phyloP scores from a whole-genome alignment of 2,329 filamentous ascomycete species.

The Diaporthe nobilis region DNA sequence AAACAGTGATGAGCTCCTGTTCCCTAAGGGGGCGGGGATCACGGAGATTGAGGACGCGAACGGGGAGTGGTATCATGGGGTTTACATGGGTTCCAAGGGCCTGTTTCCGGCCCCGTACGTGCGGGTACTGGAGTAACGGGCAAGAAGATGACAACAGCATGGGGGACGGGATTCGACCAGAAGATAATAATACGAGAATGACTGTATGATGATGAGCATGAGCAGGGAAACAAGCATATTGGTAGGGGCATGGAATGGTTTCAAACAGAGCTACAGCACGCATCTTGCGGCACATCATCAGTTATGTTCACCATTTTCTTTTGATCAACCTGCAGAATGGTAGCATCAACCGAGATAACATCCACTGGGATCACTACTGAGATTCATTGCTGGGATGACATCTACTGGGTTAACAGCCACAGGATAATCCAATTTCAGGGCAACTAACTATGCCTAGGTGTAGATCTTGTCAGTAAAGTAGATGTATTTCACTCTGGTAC shows the following conservation, averaged over 20 bases:
- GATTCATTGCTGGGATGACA: no score
- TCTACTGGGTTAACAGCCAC: background rate
- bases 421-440: background rate
- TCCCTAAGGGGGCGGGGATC: conserved; percentile 87
- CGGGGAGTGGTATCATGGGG: conserved; percentile 90
- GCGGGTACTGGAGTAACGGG: conserved; percentile 55
- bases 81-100: conserved; percentile 84
- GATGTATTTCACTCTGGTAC: background rate
- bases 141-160: background rate
- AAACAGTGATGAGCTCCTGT: conserved; percentile 82
- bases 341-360: background rate
- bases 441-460: background rate
- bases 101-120: conserved; percentile 88
- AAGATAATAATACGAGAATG: background rate
- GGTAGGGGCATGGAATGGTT: conserved; percentile 4
- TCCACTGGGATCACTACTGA: no score
- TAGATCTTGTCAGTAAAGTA: background rate
- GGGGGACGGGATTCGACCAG: background rate
- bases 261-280: background rate
- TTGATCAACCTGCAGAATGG: background rate
- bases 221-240: conserved; percentile 12
- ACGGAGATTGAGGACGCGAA: conserved; percentile 89
- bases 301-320: background rate
- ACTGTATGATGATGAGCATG: conserved; percentile 37
- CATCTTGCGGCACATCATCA: background rate